Conservation (phyloP, 352 stramenopile genomes). For the Globisporangium nagaii region DNA sequence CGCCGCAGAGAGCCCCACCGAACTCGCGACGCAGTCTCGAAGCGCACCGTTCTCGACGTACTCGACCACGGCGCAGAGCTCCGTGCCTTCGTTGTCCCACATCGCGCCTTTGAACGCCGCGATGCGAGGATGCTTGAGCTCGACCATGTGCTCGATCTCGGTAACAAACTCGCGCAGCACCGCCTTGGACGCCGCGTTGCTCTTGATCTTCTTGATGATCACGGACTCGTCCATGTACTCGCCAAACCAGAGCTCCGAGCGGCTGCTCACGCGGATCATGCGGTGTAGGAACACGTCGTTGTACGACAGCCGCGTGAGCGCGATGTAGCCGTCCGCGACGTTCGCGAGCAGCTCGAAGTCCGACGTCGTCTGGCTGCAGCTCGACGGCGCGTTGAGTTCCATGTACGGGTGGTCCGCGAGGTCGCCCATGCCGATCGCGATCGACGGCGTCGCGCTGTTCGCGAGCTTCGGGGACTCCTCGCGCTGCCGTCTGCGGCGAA, state of each 20-base stretch:
- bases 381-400: constrained; percentile 36
- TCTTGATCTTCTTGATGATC: constrained; percentile 82
- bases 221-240: constrained; percentile 61
- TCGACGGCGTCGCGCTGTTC: constrained; percentile 42
- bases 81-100: constrained; percentile 63
- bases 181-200: constrained; percentile 51
- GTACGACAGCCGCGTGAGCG: constrained; percentile 59
- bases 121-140: constrained; percentile 61
- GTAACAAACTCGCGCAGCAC: constrained; percentile 71
- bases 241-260: constrained; percentile 71
- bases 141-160: constrained; percentile 76
- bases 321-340: constrained; percentile 62
- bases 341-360: constrained; percentile 70
- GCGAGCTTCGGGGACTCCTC: constrained; percentile 43
- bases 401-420: constrained; percentile 55
- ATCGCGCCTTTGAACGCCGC: constrained; percentile 66
- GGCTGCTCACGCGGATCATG: constrained; percentile 65
- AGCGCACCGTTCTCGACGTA: constrained; percentile 59
- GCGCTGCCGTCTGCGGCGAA: constrained; percentile 29
- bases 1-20: constrained; percentile 33
- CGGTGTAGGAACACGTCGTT: constrained; percentile 68
- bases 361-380: constrained; percentile 64
- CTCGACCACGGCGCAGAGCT: constrained; percentile 71
- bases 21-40: constrained; percentile 46
- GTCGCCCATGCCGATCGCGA: constrained; percentile 53